Evolutionary conservation across 1,284 basidiomycete species (phyloP), one percentile per base, ranked within the genome.

Genomic region (Apiotrichum montevideense): DNA sequence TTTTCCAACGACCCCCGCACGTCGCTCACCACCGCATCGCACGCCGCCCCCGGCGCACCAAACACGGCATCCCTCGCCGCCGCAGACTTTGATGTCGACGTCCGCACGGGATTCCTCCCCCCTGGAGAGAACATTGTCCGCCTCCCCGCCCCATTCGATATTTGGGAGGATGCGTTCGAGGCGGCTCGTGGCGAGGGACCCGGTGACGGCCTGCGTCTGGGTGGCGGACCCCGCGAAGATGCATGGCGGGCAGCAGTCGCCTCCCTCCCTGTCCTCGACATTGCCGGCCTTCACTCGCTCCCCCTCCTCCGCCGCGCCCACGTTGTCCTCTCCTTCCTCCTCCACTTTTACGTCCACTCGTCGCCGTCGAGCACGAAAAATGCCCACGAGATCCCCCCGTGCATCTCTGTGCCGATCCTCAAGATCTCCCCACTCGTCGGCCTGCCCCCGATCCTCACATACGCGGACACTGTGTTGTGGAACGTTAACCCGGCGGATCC

Each of bases 81-180:
- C 4, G 90, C 93, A 71, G 93, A 97, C 79, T 97, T 92, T 79
- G 92, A 96, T 72, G 87, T 97, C 63, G 90, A 95, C 70, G 89
- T 89, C 2, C 81, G 86, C 29, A 91, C 91, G 0, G 94, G 94
- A 0, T 97, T 98, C 72, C 84, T 97, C 80, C 93, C 94, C 1
- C 87, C 88, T 0, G 82, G 87, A 35, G 82, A 83, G 1, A 91
- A 92, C 0, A 68, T 91, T 0, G 66, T 73, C 41, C 81, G 85
- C 9, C 81, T 97, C 0, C 81, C 83, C 0, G 64, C 59, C 0
- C 73, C 78, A 54, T 92, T 85, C 80, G 84, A 84, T 39, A 66
- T 80, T 15, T 94, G 88, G 90, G 91, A 91, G 75, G 69, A 69
- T 32, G 72, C 74, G 10, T 57, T 81, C 43, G 75, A 76, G 51